Evolutionary conservation across 495 filamentous ascomycete species (phyloP).

Genomic region (Penicillium argentinense): DNA sequence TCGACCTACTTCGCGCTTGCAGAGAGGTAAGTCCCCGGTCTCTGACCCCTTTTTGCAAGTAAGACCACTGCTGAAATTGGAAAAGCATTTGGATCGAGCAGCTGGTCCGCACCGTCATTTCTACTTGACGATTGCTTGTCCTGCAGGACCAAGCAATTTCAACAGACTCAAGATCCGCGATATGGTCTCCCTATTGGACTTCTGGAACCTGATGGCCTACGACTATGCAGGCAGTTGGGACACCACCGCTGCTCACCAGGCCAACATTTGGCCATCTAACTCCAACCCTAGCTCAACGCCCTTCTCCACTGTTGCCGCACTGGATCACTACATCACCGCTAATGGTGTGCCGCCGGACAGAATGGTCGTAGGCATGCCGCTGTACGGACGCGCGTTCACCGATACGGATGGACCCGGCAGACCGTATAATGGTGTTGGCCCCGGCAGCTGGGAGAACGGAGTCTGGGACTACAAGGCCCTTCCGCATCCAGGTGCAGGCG

Average conservation of each 20-base stretch:
- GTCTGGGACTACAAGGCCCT: conserved; percentile 79
- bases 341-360: conserved; percentile 64
- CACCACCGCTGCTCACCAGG: conserved; percentile 68
- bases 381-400: conserved; percentile 84
- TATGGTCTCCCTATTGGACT: conserved; percentile 78
- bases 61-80: conserved; percentile 7
- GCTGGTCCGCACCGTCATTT: conserved; percentile 59
- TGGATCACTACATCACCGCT: conserved; percentile 59
- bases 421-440: conserved; percentile 67
- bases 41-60: not conserved
- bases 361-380: conserved; percentile 81
- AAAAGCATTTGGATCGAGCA: conserved; percentile 60
- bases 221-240: conserved; percentile 83
- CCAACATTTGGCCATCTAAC: conserved; percentile 65
- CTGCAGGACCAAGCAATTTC: conserved; percentile 63
- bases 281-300: conserved; percentile 59
- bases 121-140: conserved; percentile 73
- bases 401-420: conserved; percentile 71
- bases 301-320: conserved; percentile 44
- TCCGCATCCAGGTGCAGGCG: conserved; percentile 44
- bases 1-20: conserved; percentile 66
- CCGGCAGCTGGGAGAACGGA: conserved; percentile 71
- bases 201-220: conserved; percentile 81
- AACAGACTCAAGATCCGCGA: conserved; percentile 59
- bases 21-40: conserved; percentile 42